Conservation (phyloP, 2,329 filamentous ascomycete species). For the Fusarium tricinctum region DNA sequence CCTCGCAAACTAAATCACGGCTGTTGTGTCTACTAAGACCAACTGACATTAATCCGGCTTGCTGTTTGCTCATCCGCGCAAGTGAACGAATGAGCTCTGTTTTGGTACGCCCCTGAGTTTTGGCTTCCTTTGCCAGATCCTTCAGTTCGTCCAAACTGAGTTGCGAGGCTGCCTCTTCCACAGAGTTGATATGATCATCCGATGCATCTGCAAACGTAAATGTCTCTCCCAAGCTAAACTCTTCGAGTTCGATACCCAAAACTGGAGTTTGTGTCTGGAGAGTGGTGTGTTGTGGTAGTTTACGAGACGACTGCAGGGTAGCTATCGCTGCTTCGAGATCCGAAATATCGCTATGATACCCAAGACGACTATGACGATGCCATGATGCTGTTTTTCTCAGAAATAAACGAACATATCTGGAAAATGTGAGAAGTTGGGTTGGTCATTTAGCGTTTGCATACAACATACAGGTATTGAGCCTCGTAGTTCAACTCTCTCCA, state of each 20-base stretch:
- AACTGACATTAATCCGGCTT: slow-evolving; percentile 80
- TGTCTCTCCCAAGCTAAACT: slow-evolving; percentile 62
- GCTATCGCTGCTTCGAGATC: slow-evolving; percentile 76
- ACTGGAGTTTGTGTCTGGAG: slow-evolving; percentile 34
- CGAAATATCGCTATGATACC: slow-evolving; percentile 86
- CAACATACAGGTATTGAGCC: slow-evolving; percentile 85
- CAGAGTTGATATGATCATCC: slow-evolving; percentile 76
- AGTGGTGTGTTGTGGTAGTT: slow-evolving; percentile 63
- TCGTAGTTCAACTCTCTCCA: slow-evolving; percentile 86
- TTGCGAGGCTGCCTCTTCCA: slow-evolving; percentile 87
- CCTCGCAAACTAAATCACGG: slow-evolving; percentile 65
- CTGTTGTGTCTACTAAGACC: slow-evolving; percentile 75
- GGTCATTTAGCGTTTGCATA: background rate
- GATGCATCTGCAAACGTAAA: slow-evolving; percentile 89
- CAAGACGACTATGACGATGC: slow-evolving; percentile 84
- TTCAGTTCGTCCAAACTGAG: slow-evolving; percentile 92
- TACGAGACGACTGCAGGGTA: slow-evolving; percentile 70
- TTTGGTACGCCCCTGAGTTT: slow-evolving; percentile 90
- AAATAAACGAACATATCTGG: slow-evolving; percentile 90
- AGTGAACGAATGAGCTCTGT: slow-evolving; percentile 81
- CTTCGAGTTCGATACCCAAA: slow-evolving; percentile 57
- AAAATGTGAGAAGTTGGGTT: slow-evolving; percentile 21
- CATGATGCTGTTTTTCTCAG: slow-evolving; percentile 91
- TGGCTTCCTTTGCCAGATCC: slow-evolving; percentile 84
- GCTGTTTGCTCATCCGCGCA: slow-evolving; percentile 78